A percentile compares a stretch with the other conserved stretches of the same genome.
phyloP scores from a whole-genome alignment of 208 protist genomes.

The Trypanosoma avium region DNA sequence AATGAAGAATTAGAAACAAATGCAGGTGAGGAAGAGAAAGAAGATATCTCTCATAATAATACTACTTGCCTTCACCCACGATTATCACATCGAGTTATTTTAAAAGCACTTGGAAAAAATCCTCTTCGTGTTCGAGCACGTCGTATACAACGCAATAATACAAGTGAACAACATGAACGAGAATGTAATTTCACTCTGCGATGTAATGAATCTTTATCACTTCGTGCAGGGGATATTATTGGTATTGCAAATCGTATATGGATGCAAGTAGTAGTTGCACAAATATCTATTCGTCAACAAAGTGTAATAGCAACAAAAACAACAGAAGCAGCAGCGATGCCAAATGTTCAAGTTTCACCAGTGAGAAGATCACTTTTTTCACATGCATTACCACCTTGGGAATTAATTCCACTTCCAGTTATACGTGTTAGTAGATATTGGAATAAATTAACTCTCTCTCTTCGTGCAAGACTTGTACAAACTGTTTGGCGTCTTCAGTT shows the following conservation, averaged over 20 bases:
- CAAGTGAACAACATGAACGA: no score
- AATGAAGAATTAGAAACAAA: background rate
- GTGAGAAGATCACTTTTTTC: no score
- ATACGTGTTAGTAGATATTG: no score
- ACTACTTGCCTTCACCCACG: conserved; percentile 6
- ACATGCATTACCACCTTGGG: no score
- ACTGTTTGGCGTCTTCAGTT: no score
- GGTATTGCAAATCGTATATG: conserved; percentile 9
- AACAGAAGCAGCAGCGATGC: conserved; percentile 5
- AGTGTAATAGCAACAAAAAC: background rate
- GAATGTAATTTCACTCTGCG: conserved; percentile 2
- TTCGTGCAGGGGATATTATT: conserved; percentile 26
- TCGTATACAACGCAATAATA: no score
- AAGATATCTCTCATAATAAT: background rate
- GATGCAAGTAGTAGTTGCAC: conserved; percentile 20
- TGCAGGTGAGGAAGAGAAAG: background rate
- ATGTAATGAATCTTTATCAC: conserved; percentile 6
- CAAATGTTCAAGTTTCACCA: no score
- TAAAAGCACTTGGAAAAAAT: conserved; percentile 27
- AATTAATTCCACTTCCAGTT: conserved; percentile 7
- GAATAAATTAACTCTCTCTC: no score
- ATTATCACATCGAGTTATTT: conserved; percentile 1
- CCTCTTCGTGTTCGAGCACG: conserved; percentile 14
- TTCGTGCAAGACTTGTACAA: no score
- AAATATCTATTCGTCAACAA: no score